Evolutionary conservation across 2,329 filamentous ascomycete genomes (phyloP).

Genomic region (Waltergamsia citrina): DNA sequence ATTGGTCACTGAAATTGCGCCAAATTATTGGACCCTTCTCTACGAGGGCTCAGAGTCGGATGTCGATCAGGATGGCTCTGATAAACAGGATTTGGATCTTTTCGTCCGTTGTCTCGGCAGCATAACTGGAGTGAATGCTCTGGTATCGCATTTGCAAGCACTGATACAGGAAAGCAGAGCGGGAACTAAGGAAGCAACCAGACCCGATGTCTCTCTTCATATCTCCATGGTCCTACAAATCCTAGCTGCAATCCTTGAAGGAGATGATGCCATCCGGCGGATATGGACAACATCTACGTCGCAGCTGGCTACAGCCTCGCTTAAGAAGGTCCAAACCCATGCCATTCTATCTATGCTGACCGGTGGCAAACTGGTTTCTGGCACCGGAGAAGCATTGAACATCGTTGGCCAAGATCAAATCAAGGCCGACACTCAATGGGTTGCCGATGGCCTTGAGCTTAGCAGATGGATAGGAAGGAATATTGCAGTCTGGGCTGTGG

Average conservation of each 20-base stretch:
- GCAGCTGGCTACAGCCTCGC: slow-evolving; percentile 10
- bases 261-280: slow-evolving; percentile 21
- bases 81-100: slow-evolving; percentile 27
- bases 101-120: slow-evolving; percentile 61
- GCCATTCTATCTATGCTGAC: slow-evolving; percentile 33
- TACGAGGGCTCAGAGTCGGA: slow-evolving; percentile 33
- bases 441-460: slow-evolving; percentile 55
- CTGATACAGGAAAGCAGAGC: slow-evolving; percentile 43
- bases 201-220: slow-evolving; percentile 31
- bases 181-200: slow-evolving; percentile 22
- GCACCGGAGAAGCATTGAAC: slow-evolving; percentile 46
- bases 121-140: slow-evolving; percentile 68
- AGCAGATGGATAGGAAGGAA: slow-evolving; percentile 62
- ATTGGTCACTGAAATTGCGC: slow-evolving; percentile 64
- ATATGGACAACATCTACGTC: slow-evolving; percentile 27
- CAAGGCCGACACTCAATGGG: slow-evolving; percentile 36
- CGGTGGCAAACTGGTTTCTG: slow-evolving; percentile 38
- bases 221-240: slow-evolving; percentile 33
- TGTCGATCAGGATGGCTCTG: no score
- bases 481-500: slow-evolving; percentile 36
- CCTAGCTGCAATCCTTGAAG: slow-evolving; percentile 28
- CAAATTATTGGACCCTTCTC: slow-evolving; percentile 71
- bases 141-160: slow-evolving; percentile 58
- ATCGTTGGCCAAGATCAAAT: slow-evolving; percentile 26
- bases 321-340: slow-evolving; percentile 21